phyloP scores from a whole-genome alignment of 768 basidiomycete genomes.

The Phaffia tasmanica region DNA sequence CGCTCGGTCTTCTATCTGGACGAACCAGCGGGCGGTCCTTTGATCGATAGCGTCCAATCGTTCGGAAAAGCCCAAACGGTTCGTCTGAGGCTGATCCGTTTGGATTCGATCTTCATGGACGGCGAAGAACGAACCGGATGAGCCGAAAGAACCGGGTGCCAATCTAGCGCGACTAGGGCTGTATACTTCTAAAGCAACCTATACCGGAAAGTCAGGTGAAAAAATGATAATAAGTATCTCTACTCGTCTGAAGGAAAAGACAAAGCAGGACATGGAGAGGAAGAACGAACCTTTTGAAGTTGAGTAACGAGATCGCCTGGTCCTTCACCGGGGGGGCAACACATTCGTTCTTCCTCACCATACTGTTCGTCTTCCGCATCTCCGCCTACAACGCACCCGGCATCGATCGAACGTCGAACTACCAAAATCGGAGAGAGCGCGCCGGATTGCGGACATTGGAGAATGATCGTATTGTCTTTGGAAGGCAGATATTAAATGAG shows the following conservation, averaged over 20 bases:
- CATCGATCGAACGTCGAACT: conserved; percentile 86
- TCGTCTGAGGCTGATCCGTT: conserved; percentile 4
- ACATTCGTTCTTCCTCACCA: neutral
- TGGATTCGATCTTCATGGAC: conserved; percentile 14
- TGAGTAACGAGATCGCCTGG: conserved; percentile 20
- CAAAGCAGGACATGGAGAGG: neutral
- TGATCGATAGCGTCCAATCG: no score
- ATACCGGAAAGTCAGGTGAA: neutral
- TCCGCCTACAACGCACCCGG: conserved; percentile 78
- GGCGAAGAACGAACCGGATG: conserved; percentile 15
- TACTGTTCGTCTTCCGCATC: conserved; percentile 32
- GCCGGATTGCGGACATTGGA: conserved; percentile 88
- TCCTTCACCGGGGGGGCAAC: conserved; percentile 15
- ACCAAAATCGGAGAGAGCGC: conserved; percentile 86
- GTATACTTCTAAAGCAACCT: conserved; percentile 26
- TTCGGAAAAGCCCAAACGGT: neutral
- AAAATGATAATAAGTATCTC: neutral
- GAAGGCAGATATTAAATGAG: neutral
- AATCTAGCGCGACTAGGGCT: conserved; percentile 2
- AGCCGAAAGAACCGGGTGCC: conserved; percentile 9
- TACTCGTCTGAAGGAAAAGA: neutral
- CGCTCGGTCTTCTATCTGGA: conserved; percentile 9
- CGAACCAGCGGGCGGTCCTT: conserved; percentile 12
- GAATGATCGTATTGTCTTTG: conserved; percentile 68
- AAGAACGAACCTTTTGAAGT: conserved; percentile 19